phyloP scores from a whole-genome alignment of 225 moss, liverwort and hornwort species.

The Sphagnum tenellum region DNA sequence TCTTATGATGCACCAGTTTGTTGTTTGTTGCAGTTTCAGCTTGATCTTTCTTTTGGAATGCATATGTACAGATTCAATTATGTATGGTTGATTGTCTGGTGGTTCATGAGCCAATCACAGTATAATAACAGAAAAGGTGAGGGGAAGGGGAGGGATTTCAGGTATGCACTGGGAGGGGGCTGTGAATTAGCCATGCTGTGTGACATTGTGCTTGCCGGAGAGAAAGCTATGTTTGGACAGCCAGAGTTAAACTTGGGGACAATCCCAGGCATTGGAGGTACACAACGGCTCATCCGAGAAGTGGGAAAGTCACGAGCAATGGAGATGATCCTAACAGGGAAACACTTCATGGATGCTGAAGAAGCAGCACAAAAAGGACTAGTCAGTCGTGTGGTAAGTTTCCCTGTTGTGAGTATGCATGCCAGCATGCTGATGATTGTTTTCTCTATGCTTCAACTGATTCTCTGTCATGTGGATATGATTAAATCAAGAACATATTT shows the following conservation, averaged over 20 bases:
- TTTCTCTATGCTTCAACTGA: too few relatives aligned
- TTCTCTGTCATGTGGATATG: too few relatives aligned
- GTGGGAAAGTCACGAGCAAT: conserved; percentile 95
- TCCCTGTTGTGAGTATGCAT: not conserved
- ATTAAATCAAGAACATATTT: not conserved
- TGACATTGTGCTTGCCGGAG: conserved; percentile 85
- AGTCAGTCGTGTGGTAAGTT: conserved; percentile 73
- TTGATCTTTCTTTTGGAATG: too few relatives aligned
- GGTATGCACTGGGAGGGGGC: conserved; percentile 92
- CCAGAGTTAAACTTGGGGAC: conserved; percentile 84
- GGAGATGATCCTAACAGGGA: conserved; percentile 94
- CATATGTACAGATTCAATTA: too few relatives aligned
- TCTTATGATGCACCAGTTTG: too few relatives aligned
- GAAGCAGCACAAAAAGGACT: conserved; percentile 76
- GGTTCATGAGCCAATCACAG: not conserved
- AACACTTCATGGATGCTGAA: conserved; percentile 79
- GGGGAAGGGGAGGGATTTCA: conserved; percentile 9
- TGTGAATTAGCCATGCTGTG: conserved; percentile 93
- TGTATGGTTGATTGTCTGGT: too few relatives aligned
- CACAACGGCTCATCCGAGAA: conserved; percentile 87
- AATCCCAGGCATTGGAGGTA: conserved; percentile 90
- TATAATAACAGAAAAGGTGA: too few relatives aligned
- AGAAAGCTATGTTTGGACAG: conserved; percentile 91
- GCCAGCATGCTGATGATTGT: too few relatives aligned
- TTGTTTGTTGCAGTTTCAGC: too few relatives aligned